Evolutionary conservation across 169 alveolate genomes (phyloP), one percentile per base, ranked within the genome.

Genomic region (Plasmodium knowlesi): DNA sequence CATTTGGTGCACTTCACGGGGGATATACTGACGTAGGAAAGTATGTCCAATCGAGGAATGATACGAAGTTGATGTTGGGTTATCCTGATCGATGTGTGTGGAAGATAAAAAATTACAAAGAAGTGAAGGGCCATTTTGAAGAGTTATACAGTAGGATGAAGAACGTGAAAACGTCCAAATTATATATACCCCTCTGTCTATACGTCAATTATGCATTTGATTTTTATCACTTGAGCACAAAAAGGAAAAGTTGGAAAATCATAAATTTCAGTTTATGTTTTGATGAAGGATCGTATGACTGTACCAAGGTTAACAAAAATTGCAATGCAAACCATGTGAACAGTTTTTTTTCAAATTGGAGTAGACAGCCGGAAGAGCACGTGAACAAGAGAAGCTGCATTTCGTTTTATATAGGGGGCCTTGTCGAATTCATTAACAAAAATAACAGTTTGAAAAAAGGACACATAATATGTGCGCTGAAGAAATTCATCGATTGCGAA

Each of bases 171-270:
- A 86, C 82, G 10, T 86, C 82, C 3, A 86, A 32, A 8, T 30
- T 86, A 1, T 86, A 86, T 61, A 25, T 76, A 12, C 50, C 84
- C 39, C 57, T 86, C 25, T 86, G 81, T 16, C 71, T 86, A 16
- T 86, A 86, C 80, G 85, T 70, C 39, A 86, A 86, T 34, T 46
- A 74, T 43, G 34, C 61, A 57, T 86, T 86, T 43, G 88, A 86
- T 43, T 86, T 86, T 76, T 73, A 74, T 30, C 39, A 74, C 43
- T 22, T 50, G 78, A 86, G 80, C 57, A 76, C 34, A 10, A 86
- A 34, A 30, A 86, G 81, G 30, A 54, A 83, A 57, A 53, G 9
- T 28, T 50, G 61, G 53, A 86, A 70, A 86, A 86, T 86, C 39
- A 25, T 34, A 53, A 86, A 73, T 86, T 74, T 74, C 53, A 74